phyloP scores from a whole-genome alignment of 495 filamentous ascomycete species.

The Hyaloscypha bicolor region DNA sequence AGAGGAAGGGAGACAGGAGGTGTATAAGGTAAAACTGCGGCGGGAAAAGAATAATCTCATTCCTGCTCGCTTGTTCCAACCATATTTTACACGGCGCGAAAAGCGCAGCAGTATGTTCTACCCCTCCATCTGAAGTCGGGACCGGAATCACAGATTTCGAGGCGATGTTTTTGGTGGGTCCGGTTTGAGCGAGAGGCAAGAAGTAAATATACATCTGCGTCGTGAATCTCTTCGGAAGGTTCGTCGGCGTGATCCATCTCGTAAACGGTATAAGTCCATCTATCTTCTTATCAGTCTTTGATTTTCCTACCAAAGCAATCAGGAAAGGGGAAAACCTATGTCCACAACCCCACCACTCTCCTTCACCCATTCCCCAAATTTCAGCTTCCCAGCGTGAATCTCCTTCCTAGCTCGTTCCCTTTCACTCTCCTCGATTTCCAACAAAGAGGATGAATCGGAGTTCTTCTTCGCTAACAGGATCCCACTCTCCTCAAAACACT shows the following conservation, averaged over 20 bases:
- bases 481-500: constrained; percentile 94
- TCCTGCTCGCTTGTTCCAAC: constrained; percentile 59
- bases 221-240: constrained; percentile 73
- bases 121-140: constrained; percentile 79
- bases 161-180: constrained; percentile 39
- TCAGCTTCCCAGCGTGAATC: constrained; percentile 61
- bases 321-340: constrained; percentile 49
- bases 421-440: constrained; percentile 59
- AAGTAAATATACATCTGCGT: constrained; percentile 98
- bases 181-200: constrained; percentile 63
- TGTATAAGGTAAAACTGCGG: constrained; percentile 84
- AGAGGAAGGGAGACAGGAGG: constrained; percentile 63
- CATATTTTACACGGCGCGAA: constrained; percentile 72
- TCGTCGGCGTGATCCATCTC: constrained; percentile 83
- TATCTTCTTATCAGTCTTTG: constrained; percentile 18
- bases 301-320: neutral
- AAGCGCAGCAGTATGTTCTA: constrained; percentile 81
- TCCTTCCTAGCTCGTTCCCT: constrained; percentile 66
- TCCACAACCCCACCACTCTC: constrained; percentile 65
- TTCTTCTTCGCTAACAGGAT: constrained; percentile 72
- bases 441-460: constrained; percentile 40
- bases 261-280: constrained; percentile 81
- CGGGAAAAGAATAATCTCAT: constrained; percentile 83
- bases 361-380: constrained; percentile 69
- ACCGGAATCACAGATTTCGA: constrained; percentile 49